Conservation (phyloP, 2,329 filamentous ascomycete genomes). For the Cryoendolithus antarcticus region DNA sequence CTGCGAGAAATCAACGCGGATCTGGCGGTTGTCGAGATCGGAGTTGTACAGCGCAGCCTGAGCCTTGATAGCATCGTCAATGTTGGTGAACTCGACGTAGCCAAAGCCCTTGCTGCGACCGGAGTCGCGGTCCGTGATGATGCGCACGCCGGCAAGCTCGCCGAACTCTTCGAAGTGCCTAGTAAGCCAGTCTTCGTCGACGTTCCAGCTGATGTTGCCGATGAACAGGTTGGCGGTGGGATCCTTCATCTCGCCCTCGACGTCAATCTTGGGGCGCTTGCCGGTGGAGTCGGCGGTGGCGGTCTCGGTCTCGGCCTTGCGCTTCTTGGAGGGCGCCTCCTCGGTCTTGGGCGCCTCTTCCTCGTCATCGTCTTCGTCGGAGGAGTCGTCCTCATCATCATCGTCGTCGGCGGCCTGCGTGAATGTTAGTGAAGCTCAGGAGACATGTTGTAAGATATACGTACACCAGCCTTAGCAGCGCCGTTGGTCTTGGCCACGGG, state of each 20-base stretch:
- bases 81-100: slow-evolving; percentile 72
- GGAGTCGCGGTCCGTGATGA: slow-evolving; percentile 70
- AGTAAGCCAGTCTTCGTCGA: slow-evolving; percentile 71
- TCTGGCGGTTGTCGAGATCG: slow-evolving; percentile 59
- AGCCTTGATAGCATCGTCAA: slow-evolving; percentile 57
- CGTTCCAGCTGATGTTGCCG: slow-evolving; percentile 81
- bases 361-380: slow-evolving; percentile 21
- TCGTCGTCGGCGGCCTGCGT: slow-evolving; percentile 1
- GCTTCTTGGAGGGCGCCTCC: slow-evolving; percentile 47
- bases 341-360: slow-evolving; percentile 28
- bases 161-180: slow-evolving; percentile 72
- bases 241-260: slow-evolving; percentile 27
- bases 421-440: too few relatives aligned
- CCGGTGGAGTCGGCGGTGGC: slow-evolving; percentile 37
- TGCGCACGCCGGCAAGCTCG: slow-evolving; percentile 58
- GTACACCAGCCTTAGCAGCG: background rate
- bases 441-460: too few relatives aligned
- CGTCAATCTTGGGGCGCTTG: slow-evolving; percentile 52
- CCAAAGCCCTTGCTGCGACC: slow-evolving; percentile 84
- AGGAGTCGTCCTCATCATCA: slow-evolving; percentile 10
- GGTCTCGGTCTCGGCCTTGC: slow-evolving; percentile 42
- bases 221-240: slow-evolving; percentile 65
- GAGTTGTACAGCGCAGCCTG: slow-evolving; percentile 61
- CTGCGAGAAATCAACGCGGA: slow-evolving; percentile 71
- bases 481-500: slow-evolving; percentile 1